Conservation (phyloP, 345 rosid species). For the Abelmoschus esculentus region DNA sequence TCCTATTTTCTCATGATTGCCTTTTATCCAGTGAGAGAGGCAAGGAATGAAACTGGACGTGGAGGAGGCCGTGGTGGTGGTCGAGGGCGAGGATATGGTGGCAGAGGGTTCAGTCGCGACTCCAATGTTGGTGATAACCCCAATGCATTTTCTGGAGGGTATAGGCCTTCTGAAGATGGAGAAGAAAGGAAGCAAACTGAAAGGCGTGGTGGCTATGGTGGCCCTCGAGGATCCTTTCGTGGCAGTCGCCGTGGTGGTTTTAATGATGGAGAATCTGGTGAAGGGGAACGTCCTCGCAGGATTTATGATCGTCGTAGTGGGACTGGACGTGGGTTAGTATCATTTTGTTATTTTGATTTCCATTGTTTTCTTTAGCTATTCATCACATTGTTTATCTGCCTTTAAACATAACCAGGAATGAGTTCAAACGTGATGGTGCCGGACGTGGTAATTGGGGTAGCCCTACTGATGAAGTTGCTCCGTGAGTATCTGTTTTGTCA, state of each 20-base stretch:
- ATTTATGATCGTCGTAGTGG: slow-evolving; percentile 74
- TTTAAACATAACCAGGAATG: slow-evolving; percentile 35
- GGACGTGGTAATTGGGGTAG: slow-evolving; percentile 98
- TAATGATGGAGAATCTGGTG: slow-evolving; percentile 52
- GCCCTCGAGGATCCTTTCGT: slow-evolving; percentile 58
- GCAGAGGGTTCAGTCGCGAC: slow-evolving; percentile 51
- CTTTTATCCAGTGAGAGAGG: slow-evolving; percentile 52
- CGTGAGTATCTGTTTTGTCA: slow-evolving; percentile 33
- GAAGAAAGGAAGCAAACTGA: slow-evolving; percentile 47
- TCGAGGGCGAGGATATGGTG: slow-evolving; percentile 49
- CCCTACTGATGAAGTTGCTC: slow-evolving; percentile 60
- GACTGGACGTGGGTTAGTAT: slow-evolving; percentile 84
- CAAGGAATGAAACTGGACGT: slow-evolving; percentile 59
- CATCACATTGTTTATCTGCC: not conserved
- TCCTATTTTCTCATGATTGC: not conserved
- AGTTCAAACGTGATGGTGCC: slow-evolving; percentile 75
- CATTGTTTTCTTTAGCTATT: not conserved
- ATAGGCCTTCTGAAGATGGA: slow-evolving; percentile 58
- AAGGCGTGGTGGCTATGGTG: slow-evolving; percentile 40
- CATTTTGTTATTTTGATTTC: not conserved
- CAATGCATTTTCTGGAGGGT: slow-evolving; percentile 55
- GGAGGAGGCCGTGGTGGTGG: slow-evolving; percentile 51
- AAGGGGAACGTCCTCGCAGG: slow-evolving; percentile 69
- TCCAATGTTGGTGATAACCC: slow-evolving; percentile 32
- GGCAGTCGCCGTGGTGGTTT: slow-evolving; percentile 73